phyloP scores from a whole-genome alignment of 371 early-diverging fungal species.

The Nematocida parisii region DNA sequence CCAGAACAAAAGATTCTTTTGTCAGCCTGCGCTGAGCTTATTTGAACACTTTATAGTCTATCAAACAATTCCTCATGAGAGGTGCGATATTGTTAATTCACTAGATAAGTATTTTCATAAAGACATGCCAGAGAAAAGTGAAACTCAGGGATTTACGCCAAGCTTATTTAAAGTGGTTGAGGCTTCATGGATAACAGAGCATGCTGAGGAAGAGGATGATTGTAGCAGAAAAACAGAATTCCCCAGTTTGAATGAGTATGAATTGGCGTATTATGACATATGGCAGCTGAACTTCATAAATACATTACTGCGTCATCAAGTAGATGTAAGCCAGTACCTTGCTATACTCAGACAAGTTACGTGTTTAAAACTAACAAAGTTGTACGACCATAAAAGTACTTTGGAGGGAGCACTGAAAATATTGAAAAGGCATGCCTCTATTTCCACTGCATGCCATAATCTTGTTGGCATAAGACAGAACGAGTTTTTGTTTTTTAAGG shows the following conservation, averaged over 20 bases:
- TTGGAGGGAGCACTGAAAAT: constrained; percentile 1
- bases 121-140: not conserved
- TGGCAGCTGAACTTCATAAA: constrained; percentile 17
- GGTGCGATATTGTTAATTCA: not conserved
- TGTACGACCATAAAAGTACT: not conserved
- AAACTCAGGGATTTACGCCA: not conserved
- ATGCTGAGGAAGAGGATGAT: not conserved
- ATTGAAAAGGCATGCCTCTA: constrained; percentile 8
- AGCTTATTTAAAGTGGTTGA: constrained; percentile 2
- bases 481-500: constrained; percentile 17
- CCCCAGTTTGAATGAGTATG: not conserved
- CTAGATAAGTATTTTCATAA: constrained; percentile 11
- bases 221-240: not conserved
- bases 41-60: constrained; percentile 10
- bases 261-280: constrained; percentile 6
- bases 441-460: not conserved
- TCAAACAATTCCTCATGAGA: constrained; percentile 5
- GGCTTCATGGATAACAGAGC: not conserved
- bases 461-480: not conserved
- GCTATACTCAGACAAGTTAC: not conserved
- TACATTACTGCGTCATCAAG: not conserved
- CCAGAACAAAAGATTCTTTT: constrained; percentile 3
- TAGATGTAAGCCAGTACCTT: not conserved
- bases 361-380: not conserved
- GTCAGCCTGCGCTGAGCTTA: constrained; percentile 7